These are phyloP conservation scores for Fusarium longipes DNA, from an alignment of 2,329 filamentous ascomycete genomes.

Conservation along the genomic window DNA sequence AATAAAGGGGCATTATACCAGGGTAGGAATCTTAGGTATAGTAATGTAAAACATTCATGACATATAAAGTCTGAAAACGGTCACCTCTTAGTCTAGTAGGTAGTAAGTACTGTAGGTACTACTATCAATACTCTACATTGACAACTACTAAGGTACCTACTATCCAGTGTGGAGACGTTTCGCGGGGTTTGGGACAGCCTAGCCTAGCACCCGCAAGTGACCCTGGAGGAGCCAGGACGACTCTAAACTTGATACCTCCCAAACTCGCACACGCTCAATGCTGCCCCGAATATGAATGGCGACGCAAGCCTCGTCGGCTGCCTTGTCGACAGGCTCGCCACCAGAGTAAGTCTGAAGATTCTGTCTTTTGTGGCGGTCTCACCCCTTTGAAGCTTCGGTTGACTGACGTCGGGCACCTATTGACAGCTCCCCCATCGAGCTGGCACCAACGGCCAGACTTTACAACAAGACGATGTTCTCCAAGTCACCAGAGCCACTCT, in stretches of 20 bases:
- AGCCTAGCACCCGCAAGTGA: constrained; percentile 18
- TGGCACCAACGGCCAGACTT: constrained; percentile 66
- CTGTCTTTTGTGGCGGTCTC: background rate
- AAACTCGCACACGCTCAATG: constrained; percentile 37
- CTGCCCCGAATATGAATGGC: constrained; percentile 62
- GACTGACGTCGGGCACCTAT: constrained; percentile 52
- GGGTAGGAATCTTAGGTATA: no score
- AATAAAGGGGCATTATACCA: no score
- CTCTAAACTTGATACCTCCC: constrained; percentile 27
- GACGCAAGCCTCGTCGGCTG: constrained; percentile 70
- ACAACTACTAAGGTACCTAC: no score
- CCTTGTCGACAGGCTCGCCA: constrained; percentile 71
- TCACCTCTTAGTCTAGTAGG: background rate
- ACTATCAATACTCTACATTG: no score
- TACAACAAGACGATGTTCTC: constrained; percentile 70
- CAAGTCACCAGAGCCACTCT: constrained; percentile 70
- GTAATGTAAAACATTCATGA: constrained; percentile 1
- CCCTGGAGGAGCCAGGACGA: constrained; percentile 22
- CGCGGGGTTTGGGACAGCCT: constrained; percentile 39
- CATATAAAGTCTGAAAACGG: constrained; percentile 25
- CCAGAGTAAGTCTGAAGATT: constrained; percentile 60
- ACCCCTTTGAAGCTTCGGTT: constrained; percentile 9
- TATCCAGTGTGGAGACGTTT: constrained; percentile 38
- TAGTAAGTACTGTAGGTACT: no score
- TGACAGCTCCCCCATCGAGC: constrained; percentile 73